These are phyloP conservation scores for Melianthus villosus DNA, from an alignment of 441 rosid genomes.

Conservation along the genomic window DNA sequence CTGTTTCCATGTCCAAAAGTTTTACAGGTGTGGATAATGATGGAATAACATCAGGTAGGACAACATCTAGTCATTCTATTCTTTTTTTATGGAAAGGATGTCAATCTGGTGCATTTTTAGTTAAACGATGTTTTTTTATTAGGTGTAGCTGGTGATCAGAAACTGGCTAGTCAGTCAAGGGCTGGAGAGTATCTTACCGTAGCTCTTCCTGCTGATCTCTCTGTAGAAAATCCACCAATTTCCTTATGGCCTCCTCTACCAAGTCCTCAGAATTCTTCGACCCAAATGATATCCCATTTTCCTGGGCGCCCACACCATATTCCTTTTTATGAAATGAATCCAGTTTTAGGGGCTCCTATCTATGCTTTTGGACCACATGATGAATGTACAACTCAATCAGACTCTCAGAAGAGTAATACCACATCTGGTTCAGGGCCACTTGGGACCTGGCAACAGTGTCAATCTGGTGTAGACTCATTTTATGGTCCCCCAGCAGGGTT, in stretches of 20 bases:
- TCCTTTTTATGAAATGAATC: conserved; percentile 87
- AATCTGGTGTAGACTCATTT: conserved; percentile 79
- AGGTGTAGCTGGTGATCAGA: conserved; percentile 40
- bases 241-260: conserved; percentile 67
- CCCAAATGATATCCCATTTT: conserved; percentile 71
- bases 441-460: conserved; percentile 67
- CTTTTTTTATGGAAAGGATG: neutral
- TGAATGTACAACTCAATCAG: conserved; percentile 53
- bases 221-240: conserved; percentile 72
- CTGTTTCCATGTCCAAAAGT: conserved; percentile 42
- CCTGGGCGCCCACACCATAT: conserved; percentile 69
- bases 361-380: conserved; percentile 84
- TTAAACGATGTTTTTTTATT: conserved; percentile 1
- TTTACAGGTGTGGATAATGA: conserved; percentile 35
- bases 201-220: conserved; percentile 92
- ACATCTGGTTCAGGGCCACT: conserved; percentile 44
- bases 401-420: conserved; percentile 49
- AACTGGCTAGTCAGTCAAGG: conserved; percentile 40
- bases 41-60: conserved; percentile 28
- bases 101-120: neutral
- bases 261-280: conserved; percentile 63
- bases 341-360: conserved; percentile 72
- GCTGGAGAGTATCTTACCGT: conserved; percentile 73
- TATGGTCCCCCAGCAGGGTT: conserved; percentile 80
- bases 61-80: conserved; percentile 5